phyloP scores from a whole-genome alignment of 352 stramenopile genomes.

The Phytophthora hibernalis region DNA sequence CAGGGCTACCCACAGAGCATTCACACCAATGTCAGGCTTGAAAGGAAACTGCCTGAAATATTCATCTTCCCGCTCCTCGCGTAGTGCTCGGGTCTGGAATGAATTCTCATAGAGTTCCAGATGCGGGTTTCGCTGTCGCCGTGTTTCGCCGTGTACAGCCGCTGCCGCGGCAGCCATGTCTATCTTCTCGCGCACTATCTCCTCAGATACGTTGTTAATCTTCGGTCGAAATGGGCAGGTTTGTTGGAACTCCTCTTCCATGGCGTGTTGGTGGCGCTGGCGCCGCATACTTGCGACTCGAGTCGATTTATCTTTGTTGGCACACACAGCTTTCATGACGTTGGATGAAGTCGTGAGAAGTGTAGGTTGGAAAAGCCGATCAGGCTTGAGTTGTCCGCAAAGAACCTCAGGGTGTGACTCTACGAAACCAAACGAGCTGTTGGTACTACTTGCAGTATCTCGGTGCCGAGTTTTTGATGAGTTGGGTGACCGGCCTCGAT shows the following conservation, averaged over 20 bases:
- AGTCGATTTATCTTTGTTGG: constrained; percentile 52
- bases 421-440: constrained; percentile 29
- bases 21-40: constrained; percentile 84
- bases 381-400: constrained; percentile 66
- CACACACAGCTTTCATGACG: constrained; percentile 37
- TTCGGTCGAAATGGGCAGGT: constrained; percentile 75
- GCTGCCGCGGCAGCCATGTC: constrained; percentile 46
- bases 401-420: constrained; percentile 37
- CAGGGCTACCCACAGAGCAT: constrained; percentile 60
- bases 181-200: constrained; percentile 78
- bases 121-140: constrained; percentile 57
- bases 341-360: constrained; percentile 45
- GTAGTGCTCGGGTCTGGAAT: constrained; percentile 50
- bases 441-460: constrained; percentile 34
- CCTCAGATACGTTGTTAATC: constrained; percentile 75
- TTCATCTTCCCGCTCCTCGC: constrained; percentile 56
- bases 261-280: constrained; percentile 58
- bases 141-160: constrained; percentile 23
- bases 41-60: constrained; percentile 76
- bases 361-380: constrained; percentile 75
- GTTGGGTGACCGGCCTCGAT: constrained; percentile 12
- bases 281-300: constrained; percentile 47
- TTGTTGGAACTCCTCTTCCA: constrained; percentile 72
- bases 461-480: constrained; percentile 11
- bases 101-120: constrained; percentile 78